phyloP scores from a whole-genome alignment of 169 alveolate genomes.

The Sarcocystis neurona region DNA sequence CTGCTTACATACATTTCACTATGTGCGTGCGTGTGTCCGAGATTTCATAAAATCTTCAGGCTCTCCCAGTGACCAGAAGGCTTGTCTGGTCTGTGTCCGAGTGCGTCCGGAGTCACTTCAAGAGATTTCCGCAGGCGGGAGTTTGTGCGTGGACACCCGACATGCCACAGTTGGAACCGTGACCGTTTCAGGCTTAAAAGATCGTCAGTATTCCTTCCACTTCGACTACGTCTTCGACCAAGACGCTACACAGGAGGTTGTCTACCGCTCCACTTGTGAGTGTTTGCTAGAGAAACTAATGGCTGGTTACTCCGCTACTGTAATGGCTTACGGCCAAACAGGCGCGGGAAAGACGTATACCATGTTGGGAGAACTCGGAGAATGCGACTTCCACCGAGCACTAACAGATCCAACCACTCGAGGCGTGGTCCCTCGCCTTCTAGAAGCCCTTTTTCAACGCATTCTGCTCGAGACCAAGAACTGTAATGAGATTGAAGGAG shows the following conservation, averaged over 20 bases:
- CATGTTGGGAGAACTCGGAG: slow-evolving; percentile 36
- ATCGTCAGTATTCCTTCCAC: slow-evolving; percentile 42
- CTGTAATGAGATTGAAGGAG: too few species aligned
- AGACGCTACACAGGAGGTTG: slow-evolving; percentile 73
- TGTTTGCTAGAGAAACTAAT: slow-evolving; percentile 80
- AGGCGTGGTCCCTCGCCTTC: slow-evolving; percentile 14
- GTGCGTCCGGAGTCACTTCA: slow-evolving; percentile 46
- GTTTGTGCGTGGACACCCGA: not conserved
- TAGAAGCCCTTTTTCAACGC: not conserved
- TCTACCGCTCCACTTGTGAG: slow-evolving; percentile 75
- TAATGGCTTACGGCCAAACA: slow-evolving; percentile 89
- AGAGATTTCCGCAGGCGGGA: slow-evolving; percentile 40
- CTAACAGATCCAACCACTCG: slow-evolving; percentile 22
- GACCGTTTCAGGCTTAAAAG: not conserved
- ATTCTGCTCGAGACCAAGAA: not conserved
- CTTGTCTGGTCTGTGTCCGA: slow-evolving; percentile 49
- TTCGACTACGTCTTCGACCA: slow-evolving; percentile 78
- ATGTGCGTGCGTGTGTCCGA: too few species aligned
- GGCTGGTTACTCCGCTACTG: slow-evolving; percentile 88
- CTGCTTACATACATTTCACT: too few species aligned
- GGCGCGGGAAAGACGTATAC: slow-evolving; percentile 77
- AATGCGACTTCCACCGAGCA: not conserved
- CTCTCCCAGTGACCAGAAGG: slow-evolving; percentile 23
- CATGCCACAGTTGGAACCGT: not conserved
- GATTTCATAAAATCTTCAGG: too few species aligned